These are phyloP conservation scores for Epichloe festucae DNA, from an alignment of 2,329 filamentous ascomycete genomes.

Conservation along the genomic window DNA sequence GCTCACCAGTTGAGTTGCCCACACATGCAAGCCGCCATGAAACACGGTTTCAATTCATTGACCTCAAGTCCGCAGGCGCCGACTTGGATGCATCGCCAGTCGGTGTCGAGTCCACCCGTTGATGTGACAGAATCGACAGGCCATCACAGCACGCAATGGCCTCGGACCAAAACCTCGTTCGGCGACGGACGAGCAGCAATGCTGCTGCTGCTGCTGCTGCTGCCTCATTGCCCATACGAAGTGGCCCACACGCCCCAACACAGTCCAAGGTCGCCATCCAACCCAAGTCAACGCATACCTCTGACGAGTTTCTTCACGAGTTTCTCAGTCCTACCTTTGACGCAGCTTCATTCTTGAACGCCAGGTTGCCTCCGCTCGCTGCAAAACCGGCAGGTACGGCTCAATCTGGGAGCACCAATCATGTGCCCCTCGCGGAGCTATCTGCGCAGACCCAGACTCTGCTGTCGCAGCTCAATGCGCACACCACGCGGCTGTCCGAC, in stretches of 20 bases:
- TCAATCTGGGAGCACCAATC: conserved; percentile 13
- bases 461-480: conserved; percentile 77
- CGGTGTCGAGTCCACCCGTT: background rate
- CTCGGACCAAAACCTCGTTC: conserved; percentile 19
- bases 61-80: too few relatives aligned
- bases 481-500: conserved; percentile 70
- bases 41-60: too few relatives aligned
- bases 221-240: conserved; percentile 17
- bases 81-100: background rate
- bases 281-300: conserved; percentile 47
- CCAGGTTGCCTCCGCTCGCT: conserved; percentile 56
- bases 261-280: conserved; percentile 24
- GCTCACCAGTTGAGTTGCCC: too few relatives aligned
- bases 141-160: conserved; percentile 12
- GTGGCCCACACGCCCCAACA: conserved; percentile 27
- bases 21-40: background rate
- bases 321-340: conserved; percentile 73
- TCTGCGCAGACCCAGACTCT: conserved; percentile 71
- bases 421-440: conserved; percentile 58
- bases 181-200: conserved; percentile 35
- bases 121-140: background rate
- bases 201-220: conserved; percentile 23
- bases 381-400: conserved; percentile 19
- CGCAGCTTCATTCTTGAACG: conserved; percentile 73
- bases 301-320: conserved; percentile 59